Conservation (phyloP, 2,329 filamentous ascomycete species). For the Onygena corvina region DNA sequence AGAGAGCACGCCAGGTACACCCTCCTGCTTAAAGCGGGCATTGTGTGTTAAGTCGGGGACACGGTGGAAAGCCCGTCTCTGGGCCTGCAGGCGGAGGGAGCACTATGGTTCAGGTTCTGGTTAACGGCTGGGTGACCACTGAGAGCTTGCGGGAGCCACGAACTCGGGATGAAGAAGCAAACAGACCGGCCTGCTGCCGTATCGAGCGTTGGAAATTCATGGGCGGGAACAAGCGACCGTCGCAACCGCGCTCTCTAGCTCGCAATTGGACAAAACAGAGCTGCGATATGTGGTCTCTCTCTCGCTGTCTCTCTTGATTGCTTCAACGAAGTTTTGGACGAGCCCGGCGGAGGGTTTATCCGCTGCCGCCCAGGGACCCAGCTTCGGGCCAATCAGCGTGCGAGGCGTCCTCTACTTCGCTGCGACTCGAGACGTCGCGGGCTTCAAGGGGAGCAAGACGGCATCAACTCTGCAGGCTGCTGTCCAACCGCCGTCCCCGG, state of each 20-base stretch:
- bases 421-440: neutral
- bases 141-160: conserved; percentile 12
- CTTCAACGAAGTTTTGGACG: neutral
- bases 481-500: neutral
- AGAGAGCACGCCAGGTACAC: conserved; percentile 61
- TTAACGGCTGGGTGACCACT: conserved; percentile 2
- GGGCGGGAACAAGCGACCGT: conserved; percentile 15
- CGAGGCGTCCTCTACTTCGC: neutral
- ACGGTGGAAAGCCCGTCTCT: conserved; percentile 32
- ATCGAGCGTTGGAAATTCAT: conserved; percentile 34
- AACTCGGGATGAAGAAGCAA: conserved; percentile 30
- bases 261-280: neutral
- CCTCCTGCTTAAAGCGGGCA: conserved; percentile 36
- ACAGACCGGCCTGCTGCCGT: conserved; percentile 36
- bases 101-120: conserved; percentile 15
- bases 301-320: neutral
- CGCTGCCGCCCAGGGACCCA: neutral
- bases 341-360: neutral
- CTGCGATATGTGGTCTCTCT: neutral
- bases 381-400: conserved; percentile 9
- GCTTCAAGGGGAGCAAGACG: neutral
- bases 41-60: conserved; percentile 41
- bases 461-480: neutral
- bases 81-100: conserved; percentile 28
- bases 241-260: conserved; percentile 14